Conservation (phyloP, 495 filamentous ascomycete species). For the Neurospora sublineolata region DNA sequence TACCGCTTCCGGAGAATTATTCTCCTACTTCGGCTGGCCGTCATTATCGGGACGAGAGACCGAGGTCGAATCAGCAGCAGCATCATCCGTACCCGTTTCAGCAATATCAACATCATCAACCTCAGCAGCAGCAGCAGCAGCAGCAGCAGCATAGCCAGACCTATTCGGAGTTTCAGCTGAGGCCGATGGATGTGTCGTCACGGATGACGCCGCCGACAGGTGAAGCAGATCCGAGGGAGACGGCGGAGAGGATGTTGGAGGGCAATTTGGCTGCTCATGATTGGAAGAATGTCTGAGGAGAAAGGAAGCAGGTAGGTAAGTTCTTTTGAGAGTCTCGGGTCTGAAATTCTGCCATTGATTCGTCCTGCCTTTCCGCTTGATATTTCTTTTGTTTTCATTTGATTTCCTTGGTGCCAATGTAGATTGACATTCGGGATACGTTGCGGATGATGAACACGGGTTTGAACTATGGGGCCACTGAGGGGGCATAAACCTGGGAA, state of each 20-base stretch:
- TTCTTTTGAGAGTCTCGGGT: background rate
- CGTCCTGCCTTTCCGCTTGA: background rate
- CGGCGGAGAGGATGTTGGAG: background rate
- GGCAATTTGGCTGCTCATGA: background rate
- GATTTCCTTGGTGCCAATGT: background rate
- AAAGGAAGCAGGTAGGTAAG: background rate
- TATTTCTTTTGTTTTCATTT: background rate
- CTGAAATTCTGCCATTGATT: background rate
- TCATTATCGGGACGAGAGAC: slow-evolving; percentile 23
- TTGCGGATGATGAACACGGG: background rate
- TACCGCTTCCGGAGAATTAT: slow-evolving; percentile 20
- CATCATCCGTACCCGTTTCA: slow-evolving; percentile 5
- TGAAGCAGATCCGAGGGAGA: background rate
- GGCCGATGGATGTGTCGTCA: background rate
- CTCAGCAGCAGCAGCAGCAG: slow-evolving; percentile 4
- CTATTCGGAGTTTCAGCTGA: background rate
- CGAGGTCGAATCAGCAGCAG: slow-evolving; percentile 16
- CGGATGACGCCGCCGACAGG: background rate
- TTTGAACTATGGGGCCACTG: background rate
- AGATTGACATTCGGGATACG: background rate
- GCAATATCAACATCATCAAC: slow-evolving; percentile 7
- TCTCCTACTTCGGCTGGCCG: slow-evolving; percentile 14
- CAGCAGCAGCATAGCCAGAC: background rate
- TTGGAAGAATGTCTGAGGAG: background rate
- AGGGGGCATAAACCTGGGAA: background rate